Base-by-base conservation (phyloP, 306 rosid species). In the Corylus americana region DNA sequence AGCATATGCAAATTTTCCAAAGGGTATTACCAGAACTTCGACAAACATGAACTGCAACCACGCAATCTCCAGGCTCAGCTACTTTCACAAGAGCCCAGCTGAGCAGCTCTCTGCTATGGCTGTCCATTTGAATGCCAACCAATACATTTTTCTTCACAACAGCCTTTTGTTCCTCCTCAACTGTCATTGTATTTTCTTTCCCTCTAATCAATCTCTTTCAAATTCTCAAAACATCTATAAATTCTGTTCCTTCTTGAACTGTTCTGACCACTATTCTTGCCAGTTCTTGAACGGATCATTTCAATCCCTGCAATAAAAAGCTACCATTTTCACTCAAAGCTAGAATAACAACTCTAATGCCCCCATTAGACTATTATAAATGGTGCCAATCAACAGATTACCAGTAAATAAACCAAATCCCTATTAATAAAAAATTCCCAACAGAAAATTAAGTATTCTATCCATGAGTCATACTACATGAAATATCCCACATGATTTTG, bases 11-110 rank as follows among this genome's bases (percentile, higher is more conserved):
- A 22, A 74, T 29, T 18, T 9, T 25, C 69, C 55, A 49, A 48
- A 2, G 42, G 18, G 11, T 5, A 4, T 70, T 81, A 95, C 98
- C 98, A 55, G 87, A 58, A 83, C 64, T 87, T 86, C 84, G 86
- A 71, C 88, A 86, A 61, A 95, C 91, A 81, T 93, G 89, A 59
- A 88, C 61, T 55, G 97, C 99, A 79, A 91, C 68, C 77, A 95
- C 97, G 76, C 82, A 86, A 80, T 91, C 98, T 67, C 97, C 97
- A 57, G 98, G 94, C 51, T 88, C 87, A 51, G 99, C 94, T 55
- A 93, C 90, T 81, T 93, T 90, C 49, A 84, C 85, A 55, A 95
- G 86, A 77, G 99, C 98, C 99, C 99, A 95, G 67, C 89, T 84
- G 13, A 95, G 88, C 16, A 95, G 86, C 14, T 93, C 90, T 77